Base-by-base conservation (phyloP, 768 basidiomycete genomes). In the Macrolepiota dolichaula region DNA sequence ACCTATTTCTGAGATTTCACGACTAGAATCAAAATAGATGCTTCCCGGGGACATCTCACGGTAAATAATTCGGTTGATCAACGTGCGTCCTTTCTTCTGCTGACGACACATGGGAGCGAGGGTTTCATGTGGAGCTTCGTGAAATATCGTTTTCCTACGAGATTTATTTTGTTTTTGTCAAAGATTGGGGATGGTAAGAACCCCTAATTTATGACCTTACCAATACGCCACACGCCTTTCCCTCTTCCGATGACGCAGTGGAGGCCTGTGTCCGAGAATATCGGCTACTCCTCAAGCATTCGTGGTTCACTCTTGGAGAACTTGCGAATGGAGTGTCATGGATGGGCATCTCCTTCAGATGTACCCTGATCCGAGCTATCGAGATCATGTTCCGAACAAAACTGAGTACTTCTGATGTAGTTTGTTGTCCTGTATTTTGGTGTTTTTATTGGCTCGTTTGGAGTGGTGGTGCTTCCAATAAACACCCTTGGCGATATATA, bases 101-200 rank as follows among this genome's bases (percentile, higher is more conserved):
- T 32, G 32, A n/a, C n/a, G 4, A 7, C 47, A 19, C 19, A 11
- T 27, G 3, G n/a, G n/a, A 27, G 6, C 47, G 12, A 19, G n/a
- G 17, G 47, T 11, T 19, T 12, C 3, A 27, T 24, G 4, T 12
- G 19, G 47, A 19, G 15, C 4, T 49, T 19, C 4, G 25, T 9
- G 40, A 19, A 19, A 55, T 55, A 25, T 24, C 54, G 19, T 4
- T 37, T n/a, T 44, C 54, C 54, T 15, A 55, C 54, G 12, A 44
- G 10, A 25, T 87, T 75, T 65, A 74, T 80, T 63, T 66, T 74
- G 17, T 67, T 66, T 4, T 86, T 83, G 64, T 86, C 85, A 2
- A 86, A 84, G 71, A 87, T 85, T 3, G 84, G 85, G 0, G 84
- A 86, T 2, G 86, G 85, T 0, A 85, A 88, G 62, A 84, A 87